A percentile compares a stretch with the other conserved stretches of the same genome.
These are phyloP conservation scores for Iberis pinnata DNA, from an alignment of 345 rosid genomes.

Conservation along the genomic window DNA sequence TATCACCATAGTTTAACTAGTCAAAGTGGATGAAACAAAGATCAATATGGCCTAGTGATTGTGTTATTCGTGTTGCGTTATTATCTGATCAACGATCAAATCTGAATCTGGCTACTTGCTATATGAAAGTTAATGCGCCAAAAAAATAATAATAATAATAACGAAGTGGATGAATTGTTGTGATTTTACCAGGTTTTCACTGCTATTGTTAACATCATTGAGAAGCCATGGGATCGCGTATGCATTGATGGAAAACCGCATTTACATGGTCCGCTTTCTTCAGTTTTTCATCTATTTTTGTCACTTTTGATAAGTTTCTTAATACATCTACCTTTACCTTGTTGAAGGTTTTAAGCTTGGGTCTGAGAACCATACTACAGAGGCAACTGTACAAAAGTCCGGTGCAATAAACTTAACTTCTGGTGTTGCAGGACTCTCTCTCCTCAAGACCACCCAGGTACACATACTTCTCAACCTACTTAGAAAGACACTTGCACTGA, in stretches of 20 bases:
- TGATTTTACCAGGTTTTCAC: slow-evolving; percentile 49
- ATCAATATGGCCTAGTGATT: no score
- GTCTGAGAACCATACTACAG: slow-evolving; percentile 75
- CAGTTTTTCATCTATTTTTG: not conserved
- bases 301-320: not conserved
- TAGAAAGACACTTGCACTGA: not conserved
- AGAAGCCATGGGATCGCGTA: slow-evolving; percentile 95
- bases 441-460: slow-evolving; percentile 91
- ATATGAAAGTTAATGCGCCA: no score
- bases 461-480: no score
- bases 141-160: no score
- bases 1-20: not conserved
- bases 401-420: slow-evolving; percentile 59
- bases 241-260: slow-evolving; percentile 57
- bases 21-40: no score
- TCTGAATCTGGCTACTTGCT: no score
- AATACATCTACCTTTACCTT: not conserved
- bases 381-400: slow-evolving; percentile 59
- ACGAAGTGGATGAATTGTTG: no score
- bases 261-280: slow-evolving; percentile 52
- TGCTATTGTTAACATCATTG: slow-evolving; percentile 62
- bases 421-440: slow-evolving; percentile 61
- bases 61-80: no score
- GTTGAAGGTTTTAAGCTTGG: slow-evolving; percentile 88
- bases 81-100: no score